Conservation (phyloP, 169 alveolate species). For the Amoebophrya sp. region DNA sequence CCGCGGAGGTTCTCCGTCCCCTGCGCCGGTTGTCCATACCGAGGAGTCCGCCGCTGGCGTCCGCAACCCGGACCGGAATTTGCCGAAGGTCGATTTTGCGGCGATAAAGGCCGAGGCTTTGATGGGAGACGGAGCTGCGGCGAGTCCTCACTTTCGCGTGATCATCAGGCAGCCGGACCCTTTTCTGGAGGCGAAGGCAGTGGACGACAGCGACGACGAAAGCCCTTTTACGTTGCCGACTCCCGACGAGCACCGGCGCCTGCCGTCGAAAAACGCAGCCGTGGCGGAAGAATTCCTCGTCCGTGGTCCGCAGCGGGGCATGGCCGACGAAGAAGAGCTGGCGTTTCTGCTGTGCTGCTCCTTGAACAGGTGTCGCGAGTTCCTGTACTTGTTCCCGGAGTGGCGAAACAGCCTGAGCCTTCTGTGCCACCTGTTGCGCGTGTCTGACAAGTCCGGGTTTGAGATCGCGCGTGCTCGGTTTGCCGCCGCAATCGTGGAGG, state of each 20-base stretch:
- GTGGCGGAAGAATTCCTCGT: neutral
- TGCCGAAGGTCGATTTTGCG: no score
- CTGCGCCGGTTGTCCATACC: no score
- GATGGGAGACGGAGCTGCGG: no score
- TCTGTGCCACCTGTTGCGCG: neutral
- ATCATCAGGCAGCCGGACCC: neutral
- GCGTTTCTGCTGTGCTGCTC: neutral
- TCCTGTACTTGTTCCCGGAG: neutral
- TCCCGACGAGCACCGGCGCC: no score
- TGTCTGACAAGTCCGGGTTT: neutral
- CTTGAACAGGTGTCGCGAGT: neutral
- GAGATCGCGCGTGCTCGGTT: neutral
- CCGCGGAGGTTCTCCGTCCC: no score
- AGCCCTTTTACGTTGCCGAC: no score
- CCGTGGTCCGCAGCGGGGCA: neutral
- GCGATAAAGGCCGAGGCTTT: no score
- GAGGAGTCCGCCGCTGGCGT: no score
- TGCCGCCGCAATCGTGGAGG: neutral
- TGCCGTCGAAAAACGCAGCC: neutral
- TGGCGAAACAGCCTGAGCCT: neutral
- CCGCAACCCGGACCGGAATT: no score
- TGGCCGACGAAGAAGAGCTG: neutral
- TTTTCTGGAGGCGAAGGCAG: neutral
- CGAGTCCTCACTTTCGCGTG: neutral
- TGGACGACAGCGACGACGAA: neutral